Evolutionary conservation across 2,329 filamentous ascomycete species (phyloP).

Genomic region (Diaporthe nobilis): DNA sequence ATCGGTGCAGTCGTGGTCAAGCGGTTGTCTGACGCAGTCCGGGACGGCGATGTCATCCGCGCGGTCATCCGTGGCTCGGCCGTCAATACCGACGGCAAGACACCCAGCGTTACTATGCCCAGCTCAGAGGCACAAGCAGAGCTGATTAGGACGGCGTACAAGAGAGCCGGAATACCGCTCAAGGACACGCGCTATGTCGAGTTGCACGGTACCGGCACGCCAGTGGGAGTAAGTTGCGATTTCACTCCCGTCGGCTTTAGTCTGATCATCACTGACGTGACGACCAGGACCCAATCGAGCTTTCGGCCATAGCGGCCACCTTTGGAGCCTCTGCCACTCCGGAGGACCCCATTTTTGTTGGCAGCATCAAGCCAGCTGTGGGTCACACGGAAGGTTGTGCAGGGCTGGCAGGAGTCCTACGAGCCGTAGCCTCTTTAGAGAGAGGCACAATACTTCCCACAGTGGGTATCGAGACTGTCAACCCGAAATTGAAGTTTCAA

Average conservation of each 20-base stretch:
- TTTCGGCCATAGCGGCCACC: conserved; percentile 55
- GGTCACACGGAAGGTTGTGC: conserved; percentile 67
- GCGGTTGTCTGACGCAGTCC: conserved; percentile 59
- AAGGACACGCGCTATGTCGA: neutral
- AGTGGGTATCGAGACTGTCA: conserved; percentile 63
- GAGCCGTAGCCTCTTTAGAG: conserved; percentile 65
- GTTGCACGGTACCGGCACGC: conserved; percentile 16
- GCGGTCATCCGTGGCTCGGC: conserved; percentile 56
- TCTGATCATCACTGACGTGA: neutral
- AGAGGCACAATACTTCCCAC: conserved; percentile 64
- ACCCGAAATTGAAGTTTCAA: conserved; percentile 63
- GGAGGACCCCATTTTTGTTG: conserved; percentile 50
- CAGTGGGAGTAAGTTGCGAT: conserved; percentile 52
- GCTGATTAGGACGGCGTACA: conserved; percentile 52
- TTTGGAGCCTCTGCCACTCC: conserved; percentile 48
- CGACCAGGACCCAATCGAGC: conserved; percentile 56
- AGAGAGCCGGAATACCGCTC: conserved; percentile 45
- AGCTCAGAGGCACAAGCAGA: conserved; percentile 51
- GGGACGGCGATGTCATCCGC: conserved; percentile 60
- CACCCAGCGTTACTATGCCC: conserved; percentile 57
- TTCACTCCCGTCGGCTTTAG: too few relatives aligned
- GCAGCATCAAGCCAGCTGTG: conserved; percentile 55
- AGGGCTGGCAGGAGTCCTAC: conserved; percentile 65
- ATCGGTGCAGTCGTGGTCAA: conserved; percentile 61
- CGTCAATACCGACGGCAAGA: conserved; percentile 59